Evolutionary conservation across 257 asterid species (phyloP).

Genomic region (Euphrasia confusa): DNA sequence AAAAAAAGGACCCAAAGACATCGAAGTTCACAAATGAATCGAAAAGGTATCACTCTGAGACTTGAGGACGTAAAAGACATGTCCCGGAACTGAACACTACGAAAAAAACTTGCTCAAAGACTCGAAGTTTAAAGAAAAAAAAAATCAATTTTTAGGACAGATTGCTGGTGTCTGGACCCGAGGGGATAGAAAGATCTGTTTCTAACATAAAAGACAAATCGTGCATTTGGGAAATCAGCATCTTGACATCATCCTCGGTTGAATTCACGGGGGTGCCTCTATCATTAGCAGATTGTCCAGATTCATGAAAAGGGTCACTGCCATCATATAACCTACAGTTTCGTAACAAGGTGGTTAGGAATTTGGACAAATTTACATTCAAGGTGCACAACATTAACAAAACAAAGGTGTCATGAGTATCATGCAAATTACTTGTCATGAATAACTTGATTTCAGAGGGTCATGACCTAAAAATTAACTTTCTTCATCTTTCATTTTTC

Average conservation of each 20-base stretch:
- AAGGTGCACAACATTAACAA: neutral
- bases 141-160: neutral
- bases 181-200: conserved; percentile 31
- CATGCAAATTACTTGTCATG: neutral
- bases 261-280: conserved; percentile 24
- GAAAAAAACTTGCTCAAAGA: neutral
- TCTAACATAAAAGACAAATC: conserved; percentile 44
- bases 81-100: neutral
- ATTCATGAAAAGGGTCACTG: conserved; percentile 18
- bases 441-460: neutral
- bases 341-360: conserved; percentile 3
- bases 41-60: neutral
- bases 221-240: conserved; percentile 42
- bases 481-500: neutral
- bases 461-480: too few relatives aligned
- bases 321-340: conserved; percentile 23
- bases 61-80: neutral
- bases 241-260: conserved; percentile 30
- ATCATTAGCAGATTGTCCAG: conserved; percentile 24
- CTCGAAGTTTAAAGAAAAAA: neutral
- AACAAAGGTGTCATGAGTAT: neutral
- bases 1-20: neutral
- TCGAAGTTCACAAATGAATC: neutral
- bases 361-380: neutral
- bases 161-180: conserved; percentile 21